Conservation (phyloP, 2,329 filamentous ascomycete species). For the Monilinia fructigena region DNA sequence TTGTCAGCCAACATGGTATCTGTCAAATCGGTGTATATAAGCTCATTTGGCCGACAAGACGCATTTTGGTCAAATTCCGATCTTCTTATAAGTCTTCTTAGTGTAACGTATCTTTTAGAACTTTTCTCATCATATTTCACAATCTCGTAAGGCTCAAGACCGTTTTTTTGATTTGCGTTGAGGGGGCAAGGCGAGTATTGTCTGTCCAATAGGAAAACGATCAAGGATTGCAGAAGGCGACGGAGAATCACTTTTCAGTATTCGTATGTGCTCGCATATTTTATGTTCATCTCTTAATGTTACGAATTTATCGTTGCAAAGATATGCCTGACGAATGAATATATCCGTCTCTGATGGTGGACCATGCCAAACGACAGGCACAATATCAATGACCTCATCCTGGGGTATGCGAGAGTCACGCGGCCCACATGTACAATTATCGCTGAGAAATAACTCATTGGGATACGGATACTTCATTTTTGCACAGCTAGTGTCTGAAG, state of each 20-base stretch:
- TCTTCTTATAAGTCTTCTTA: constrained; percentile 57
- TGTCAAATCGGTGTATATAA: constrained; percentile 53
- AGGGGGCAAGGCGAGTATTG: constrained; percentile 45
- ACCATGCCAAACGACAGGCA: constrained; percentile 58
- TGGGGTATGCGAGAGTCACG: constrained; percentile 47
- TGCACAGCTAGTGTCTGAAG: constrained; percentile 68
- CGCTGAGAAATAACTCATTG: constrained; percentile 74
- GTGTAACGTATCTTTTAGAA: constrained; percentile 39
- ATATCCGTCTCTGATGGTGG: constrained; percentile 50
- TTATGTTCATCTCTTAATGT: constrained; percentile 57
- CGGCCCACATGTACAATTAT: constrained; percentile 66
- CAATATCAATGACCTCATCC: constrained; percentile 56
- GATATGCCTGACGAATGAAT: constrained; percentile 71
- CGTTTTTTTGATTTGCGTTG: constrained; percentile 46
- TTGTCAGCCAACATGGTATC: constrained; percentile 41
- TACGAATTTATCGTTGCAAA: constrained; percentile 59
- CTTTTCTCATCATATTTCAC: constrained; percentile 41
- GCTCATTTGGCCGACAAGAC: constrained; percentile 43
- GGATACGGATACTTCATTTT: constrained; percentile 64
- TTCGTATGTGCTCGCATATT: constrained; percentile 47
- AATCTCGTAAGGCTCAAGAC: constrained; percentile 62
- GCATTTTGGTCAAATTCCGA: constrained; percentile 41
- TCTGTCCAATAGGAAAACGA: constrained; percentile 54
- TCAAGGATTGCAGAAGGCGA: constrained; percentile 22
- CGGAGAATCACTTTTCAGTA: neutral